These are phyloP conservation scores for Pichia sp. DNA, from an alignment of 1,139 yeast species.

Conservation along the genomic window DNA sequence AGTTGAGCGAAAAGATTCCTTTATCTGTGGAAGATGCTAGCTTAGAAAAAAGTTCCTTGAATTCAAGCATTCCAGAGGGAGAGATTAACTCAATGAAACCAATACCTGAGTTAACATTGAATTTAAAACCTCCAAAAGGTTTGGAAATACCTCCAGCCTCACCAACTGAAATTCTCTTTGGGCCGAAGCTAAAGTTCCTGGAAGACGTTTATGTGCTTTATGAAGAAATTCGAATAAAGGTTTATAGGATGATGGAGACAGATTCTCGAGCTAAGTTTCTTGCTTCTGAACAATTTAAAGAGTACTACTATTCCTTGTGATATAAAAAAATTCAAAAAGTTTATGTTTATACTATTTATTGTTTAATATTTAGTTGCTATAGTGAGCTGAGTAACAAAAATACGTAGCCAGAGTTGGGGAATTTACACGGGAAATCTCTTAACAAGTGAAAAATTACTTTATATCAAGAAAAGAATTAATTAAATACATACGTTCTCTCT, in stretches of 20 bases:
- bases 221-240: slow-evolving; percentile 41
- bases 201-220: slow-evolving; percentile 38
- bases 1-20: neutral
- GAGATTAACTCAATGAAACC: neutral
- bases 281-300: slow-evolving; percentile 36
- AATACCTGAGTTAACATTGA: slow-evolving; percentile 3
- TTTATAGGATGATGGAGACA: slow-evolving; percentile 59
- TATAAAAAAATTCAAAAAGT: neutral
- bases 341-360: neutral
- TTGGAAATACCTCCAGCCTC: slow-evolving; percentile 14
- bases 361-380: neutral
- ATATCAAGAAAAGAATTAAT: slow-evolving; percentile 10
- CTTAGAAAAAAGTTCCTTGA: neutral
- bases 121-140: slow-evolving; percentile 8
- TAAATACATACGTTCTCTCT: slow-evolving; percentile 14
- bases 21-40: neutral
- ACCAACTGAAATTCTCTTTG: slow-evolving; percentile 26
- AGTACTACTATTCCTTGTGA: slow-evolving; percentile 13
- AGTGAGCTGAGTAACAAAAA: neutral
- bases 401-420: neutral
- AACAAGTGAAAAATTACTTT: slow-evolving; percentile 8
- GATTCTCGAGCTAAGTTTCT: slow-evolving; percentile 75
- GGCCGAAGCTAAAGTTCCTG: slow-evolving; percentile 34
- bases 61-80: neutral
- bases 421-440: neutral